phyloP scores from a whole-genome alignment of 2,329 filamentous ascomycete species.

The Pseudocercospora cruenta region DNA sequence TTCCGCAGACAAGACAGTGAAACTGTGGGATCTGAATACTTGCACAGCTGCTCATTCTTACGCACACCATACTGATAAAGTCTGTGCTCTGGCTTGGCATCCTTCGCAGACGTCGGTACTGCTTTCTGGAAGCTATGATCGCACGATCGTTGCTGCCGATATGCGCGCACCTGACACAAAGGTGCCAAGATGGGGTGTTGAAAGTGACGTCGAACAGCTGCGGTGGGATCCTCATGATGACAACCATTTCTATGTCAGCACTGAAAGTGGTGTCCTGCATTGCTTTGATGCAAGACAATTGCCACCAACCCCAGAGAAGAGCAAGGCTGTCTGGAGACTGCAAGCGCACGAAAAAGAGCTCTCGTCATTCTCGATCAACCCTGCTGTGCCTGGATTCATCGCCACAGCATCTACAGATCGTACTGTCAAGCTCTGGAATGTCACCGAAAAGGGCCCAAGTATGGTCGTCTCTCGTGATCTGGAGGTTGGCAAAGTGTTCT shows the following conservation, averaged over 20 bases:
- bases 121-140: constrained; percentile 91
- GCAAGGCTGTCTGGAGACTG: constrained; percentile 88
- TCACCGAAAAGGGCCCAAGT: constrained; percentile 73
- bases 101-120: constrained; percentile 82
- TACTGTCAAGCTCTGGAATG: constrained; percentile 96
- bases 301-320: constrained; percentile 70
- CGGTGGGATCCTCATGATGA: constrained; percentile 91
- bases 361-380: constrained; percentile 91
- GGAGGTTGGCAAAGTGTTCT: constrained; percentile 93
- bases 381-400: constrained; percentile 85
- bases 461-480: constrained; percentile 92
- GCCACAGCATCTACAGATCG: constrained; percentile 93
- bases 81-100: constrained; percentile 95
- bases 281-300: constrained; percentile 84
- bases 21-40: constrained; percentile 95
- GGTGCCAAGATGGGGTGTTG: constrained; percentile 84
- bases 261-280: constrained; percentile 88
- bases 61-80: constrained; percentile 93
- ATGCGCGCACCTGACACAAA: constrained; percentile 90
- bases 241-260: constrained; percentile 92
- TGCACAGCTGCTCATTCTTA: constrained; percentile 94
- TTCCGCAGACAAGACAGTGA: constrained; percentile 95
- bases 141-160: constrained; percentile 90
- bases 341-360: constrained; percentile 94
- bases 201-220: constrained; percentile 91